Percentiles rank a stretch among this genome's conserved stretches.
Evolutionary conservation across 805 yeast species (phyloP).

Genomic region (Spathaspora gorwiae): DNA sequence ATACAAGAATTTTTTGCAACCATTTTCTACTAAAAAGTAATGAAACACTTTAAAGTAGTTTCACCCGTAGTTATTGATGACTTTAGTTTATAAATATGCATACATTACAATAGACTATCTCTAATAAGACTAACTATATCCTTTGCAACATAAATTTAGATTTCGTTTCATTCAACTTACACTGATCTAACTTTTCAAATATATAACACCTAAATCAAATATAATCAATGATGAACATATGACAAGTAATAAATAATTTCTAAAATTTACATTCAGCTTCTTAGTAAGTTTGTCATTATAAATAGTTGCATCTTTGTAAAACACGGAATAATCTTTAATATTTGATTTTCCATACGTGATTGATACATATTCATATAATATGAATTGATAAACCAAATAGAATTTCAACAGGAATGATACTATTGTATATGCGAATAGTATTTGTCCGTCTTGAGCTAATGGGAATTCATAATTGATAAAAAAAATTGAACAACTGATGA

Average conservation of each 20-base stretch:
- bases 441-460: neutral
- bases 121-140: no score
- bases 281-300: neutral
- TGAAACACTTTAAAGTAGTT: no score
- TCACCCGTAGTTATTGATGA: no score
- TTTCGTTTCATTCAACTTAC: no score
- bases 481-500: slow-evolving; percentile 32
- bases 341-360: slow-evolving; percentile 9
- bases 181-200: neutral
- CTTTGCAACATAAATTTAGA: no score
- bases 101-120: no score
- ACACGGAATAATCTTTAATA: slow-evolving; percentile 7
- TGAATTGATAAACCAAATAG: slow-evolving; percentile 28
- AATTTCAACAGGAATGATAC: slow-evolving; percentile 26
- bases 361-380: slow-evolving; percentile 24
- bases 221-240: neutral
- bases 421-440: slow-evolving; percentile 13
- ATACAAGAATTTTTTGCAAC: no score
- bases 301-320: slow-evolving; percentile 3
- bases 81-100: no score
- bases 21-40: no score
- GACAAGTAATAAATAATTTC: neutral
- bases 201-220: neutral
- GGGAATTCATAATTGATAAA: slow-evolving; percentile 18
- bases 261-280: neutral